These are phyloP conservation scores for Aspergillus sp. DNA, from an alignment of 2,329 filamentous ascomycete genomes.

Conservation along the genomic window DNA sequence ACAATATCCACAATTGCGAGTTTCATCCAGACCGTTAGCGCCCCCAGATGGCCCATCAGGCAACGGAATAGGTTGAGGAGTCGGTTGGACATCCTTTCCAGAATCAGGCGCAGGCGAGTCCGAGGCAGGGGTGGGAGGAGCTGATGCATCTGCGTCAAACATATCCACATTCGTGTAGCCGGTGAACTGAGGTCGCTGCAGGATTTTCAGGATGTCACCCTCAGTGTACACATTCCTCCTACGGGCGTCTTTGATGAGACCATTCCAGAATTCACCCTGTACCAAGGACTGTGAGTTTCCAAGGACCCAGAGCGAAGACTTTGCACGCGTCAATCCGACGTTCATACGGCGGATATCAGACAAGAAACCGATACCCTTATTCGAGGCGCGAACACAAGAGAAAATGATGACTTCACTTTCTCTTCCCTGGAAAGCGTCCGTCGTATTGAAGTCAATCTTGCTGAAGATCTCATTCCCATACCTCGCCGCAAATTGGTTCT, in stretches of 20 bases:
- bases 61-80: constrained; percentile 21
- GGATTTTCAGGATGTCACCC: constrained; percentile 58
- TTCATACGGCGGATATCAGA: constrained; percentile 99
- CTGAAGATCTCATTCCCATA: constrained; percentile 76
- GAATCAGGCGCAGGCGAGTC: constrained; percentile 25
- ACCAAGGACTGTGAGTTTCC: constrained; percentile 85
- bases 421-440: constrained; percentile 94
- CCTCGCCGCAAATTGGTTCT: constrained; percentile 66
- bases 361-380: constrained; percentile 96
- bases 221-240: constrained; percentile 72
- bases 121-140: constrained; percentile 12
- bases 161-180: constrained; percentile 46
- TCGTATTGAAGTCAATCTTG: constrained; percentile 95
- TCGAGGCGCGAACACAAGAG: constrained; percentile 90
- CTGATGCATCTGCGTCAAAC: constrained; percentile 31
- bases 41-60: constrained; percentile 45
- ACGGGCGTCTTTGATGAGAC: constrained; percentile 79
- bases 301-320: constrained; percentile 93
- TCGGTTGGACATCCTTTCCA: constrained; percentile 10
- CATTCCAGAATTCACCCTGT: constrained; percentile 88
- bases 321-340: constrained; percentile 93
- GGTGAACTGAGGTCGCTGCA: constrained; percentile 53
- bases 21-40: constrained; percentile 42
- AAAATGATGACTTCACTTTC: constrained; percentile 99
- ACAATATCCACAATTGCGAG: constrained; percentile 43